A percentile compares a stretch with the other conserved stretches of the same genome.
phyloP scores from a whole-genome alignment of 768 basidiomycete species.

The Amanita molliuscula region DNA sequence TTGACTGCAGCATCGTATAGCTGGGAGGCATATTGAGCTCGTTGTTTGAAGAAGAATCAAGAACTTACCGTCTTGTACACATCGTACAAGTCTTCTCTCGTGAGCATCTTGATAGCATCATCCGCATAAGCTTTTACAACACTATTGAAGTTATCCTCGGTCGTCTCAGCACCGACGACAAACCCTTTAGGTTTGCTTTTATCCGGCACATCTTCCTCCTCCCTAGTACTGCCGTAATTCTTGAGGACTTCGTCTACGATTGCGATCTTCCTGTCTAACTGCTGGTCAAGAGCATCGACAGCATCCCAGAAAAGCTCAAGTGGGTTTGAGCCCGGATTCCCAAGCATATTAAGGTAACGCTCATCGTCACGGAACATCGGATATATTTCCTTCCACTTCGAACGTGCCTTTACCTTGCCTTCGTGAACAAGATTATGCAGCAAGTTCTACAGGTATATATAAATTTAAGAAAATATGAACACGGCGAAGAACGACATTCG shows the following conservation, averaged over 20 bases:
- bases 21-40: conserved; percentile 26
- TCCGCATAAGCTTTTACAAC: conserved; percentile 49
- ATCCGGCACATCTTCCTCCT: conserved; percentile 14
- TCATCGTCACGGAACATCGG: conserved; percentile 65
- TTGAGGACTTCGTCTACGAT: conserved; percentile 53
- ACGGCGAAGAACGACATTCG: neutral
- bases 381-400: conserved; percentile 90
- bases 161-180: conserved; percentile 43
- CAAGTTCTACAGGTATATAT: conserved; percentile 39
- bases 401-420: conserved; percentile 66
- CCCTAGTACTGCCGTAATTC: conserved; percentile 31
- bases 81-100: conserved; percentile 39
- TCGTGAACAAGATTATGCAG: conserved; percentile 57
- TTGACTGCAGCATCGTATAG: conserved; percentile 60
- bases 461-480: neutral
- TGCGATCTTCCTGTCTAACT: conserved; percentile 71
- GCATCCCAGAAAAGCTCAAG: conserved; percentile 95
- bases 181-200: conserved; percentile 22
- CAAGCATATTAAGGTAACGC: conserved; percentile 82
- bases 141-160: conserved; percentile 50
- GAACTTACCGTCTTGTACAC: conserved; percentile 55
- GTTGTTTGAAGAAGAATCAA: neutral
- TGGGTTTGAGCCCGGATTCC: conserved; percentile 89
- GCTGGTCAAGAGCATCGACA: conserved; percentile 81
- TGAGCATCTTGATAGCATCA: conserved; percentile 35